Evolutionary conservation across 192 early-diverging fungal genomes (phyloP).

Genomic region (Spinellus fusiger): DNA sequence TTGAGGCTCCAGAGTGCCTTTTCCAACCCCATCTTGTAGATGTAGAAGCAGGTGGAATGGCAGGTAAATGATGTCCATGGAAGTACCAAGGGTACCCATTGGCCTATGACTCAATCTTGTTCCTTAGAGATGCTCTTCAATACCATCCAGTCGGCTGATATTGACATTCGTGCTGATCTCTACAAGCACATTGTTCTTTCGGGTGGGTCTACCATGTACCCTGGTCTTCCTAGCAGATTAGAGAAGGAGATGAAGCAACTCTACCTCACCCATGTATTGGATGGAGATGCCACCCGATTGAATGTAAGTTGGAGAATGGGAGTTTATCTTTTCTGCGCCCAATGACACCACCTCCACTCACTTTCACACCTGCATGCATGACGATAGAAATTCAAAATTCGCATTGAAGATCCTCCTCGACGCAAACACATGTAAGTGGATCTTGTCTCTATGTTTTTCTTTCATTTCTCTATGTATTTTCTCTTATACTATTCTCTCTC

Average conservation of each 20-base stretch:
- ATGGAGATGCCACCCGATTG: slow-evolving; percentile 77
- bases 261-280: slow-evolving; percentile 84
- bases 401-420: slow-evolving; percentile 95
- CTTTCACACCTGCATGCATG: background rate
- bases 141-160: slow-evolving; percentile 82
- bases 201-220: slow-evolving; percentile 98
- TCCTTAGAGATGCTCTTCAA: slow-evolving; percentile 87
- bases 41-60: slow-evolving; percentile 88
- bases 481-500: background rate
- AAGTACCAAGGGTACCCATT: too few species aligned
- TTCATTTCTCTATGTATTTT: background rate
- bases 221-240: slow-evolving; percentile 91
- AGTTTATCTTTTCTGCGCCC: background rate
- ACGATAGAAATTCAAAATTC: slow-evolving; percentile 90
- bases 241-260: slow-evolving; percentile 99
- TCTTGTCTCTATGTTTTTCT: background rate
- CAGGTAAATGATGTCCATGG: slow-evolving; percentile 47
- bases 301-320: slow-evolving; percentile 62
- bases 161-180: slow-evolving; percentile 90
- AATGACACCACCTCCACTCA: background rate
- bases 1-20: slow-evolving; percentile 96
- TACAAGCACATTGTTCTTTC: slow-evolving; percentile 98
- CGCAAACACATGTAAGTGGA: slow-evolving; percentile 82
- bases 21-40: slow-evolving; percentile 98
- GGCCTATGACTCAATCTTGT: background rate